Evolutionary conservation across 495 filamentous ascomycete genomes (phyloP), one percentile per base, ranked within the genome.

Genomic region (Penicillium egyptiacum): DNA sequence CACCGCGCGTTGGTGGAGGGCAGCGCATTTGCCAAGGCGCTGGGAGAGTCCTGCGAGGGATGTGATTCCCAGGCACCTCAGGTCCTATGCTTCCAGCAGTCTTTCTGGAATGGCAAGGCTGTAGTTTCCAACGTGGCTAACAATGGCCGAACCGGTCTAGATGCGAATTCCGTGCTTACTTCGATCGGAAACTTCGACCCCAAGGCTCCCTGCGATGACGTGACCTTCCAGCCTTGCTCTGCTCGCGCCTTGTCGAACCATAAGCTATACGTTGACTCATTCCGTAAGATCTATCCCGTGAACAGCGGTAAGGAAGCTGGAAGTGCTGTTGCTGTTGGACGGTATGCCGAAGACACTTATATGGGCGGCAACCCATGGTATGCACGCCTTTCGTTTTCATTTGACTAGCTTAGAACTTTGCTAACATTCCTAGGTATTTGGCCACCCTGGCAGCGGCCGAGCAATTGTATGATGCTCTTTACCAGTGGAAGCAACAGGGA

Each of bases 271-370:
- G 73, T 76, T 6, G 81, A 82, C 58, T 74, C 77, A 12, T 82
- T 83, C 67, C 78, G 86, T 11, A 67, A 68, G 4, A 71, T 78
- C 44, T 81, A 78, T 57, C 44, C 52, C 11, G 56, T 81, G 46
- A 76, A 81, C 48, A 61, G 63, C 3, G 74, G 64, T 17, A 65
- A 61, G 44, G 50, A 73, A 19, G 63, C 75, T 10, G 80, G 82
- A 12, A 63, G 69, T 11, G 83, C 84, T 5, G 79, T 84, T 20
- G 84, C 86, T 14, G 76, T 88, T 9, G 88, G 88, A 43, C 70
- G 88, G 20, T 91, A 91, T 63, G 65, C 85, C 2, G 86, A 89
- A 61, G 88, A 90, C 57, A 64, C 72, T 4, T 91, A 89, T 62
- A 83, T 84, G 62, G 80, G 81, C 47, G 86, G 83, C 19, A 85